A percentile compares a stretch with the other conserved stretches of the same genome.
Evolutionary conservation across 495 filamentous ascomycete species (phyloP).

Genomic region (Aspergillus sclerotiicarbonarius): DNA sequence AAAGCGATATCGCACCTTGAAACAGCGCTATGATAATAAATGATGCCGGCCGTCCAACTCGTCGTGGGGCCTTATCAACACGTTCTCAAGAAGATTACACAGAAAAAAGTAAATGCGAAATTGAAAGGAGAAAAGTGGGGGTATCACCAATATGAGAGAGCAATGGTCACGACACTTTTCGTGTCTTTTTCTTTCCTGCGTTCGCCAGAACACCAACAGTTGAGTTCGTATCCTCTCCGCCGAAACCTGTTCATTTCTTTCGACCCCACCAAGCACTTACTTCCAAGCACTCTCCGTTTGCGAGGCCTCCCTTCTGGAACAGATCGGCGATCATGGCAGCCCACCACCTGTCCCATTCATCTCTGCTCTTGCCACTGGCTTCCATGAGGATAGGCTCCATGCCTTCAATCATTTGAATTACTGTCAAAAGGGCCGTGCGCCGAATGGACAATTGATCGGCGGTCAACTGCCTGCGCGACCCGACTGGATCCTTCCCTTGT

Average conservation of each 20-base stretch:
- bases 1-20: slow-evolving; percentile 86
- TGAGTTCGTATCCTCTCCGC: slow-evolving; percentile 16
- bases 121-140: slow-evolving; percentile 25
- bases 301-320: slow-evolving; percentile 72
- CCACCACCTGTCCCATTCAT: slow-evolving; percentile 92
- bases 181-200: slow-evolving; percentile 20
- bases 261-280: slow-evolving; percentile 92
- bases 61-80: slow-evolving; percentile 2
- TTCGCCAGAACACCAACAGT: slow-evolving; percentile 20
- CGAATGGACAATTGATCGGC: slow-evolving; percentile 72
- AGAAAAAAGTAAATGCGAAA: slow-evolving; percentile 22
- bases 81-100: slow-evolving; percentile 14
- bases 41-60: slow-evolving; percentile 24
- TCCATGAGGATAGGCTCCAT: slow-evolving; percentile 82
- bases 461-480: slow-evolving; percentile 52
- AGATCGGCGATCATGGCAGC: slow-evolving; percentile 82
- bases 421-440: slow-evolving; percentile 72
- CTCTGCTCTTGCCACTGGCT: slow-evolving; percentile 76
- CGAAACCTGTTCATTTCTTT: slow-evolving; percentile 49
- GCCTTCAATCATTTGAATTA: slow-evolving; percentile 84
- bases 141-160: slow-evolving; percentile 49
- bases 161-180: slow-evolving; percentile 32
- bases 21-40: slow-evolving; percentile 69
- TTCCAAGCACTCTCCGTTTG: slow-evolving; percentile 87
- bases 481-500: slow-evolving; percentile 37